Conservation (phyloP, 352 stramenopile species). For the Phytophthora nicotianae region DNA sequence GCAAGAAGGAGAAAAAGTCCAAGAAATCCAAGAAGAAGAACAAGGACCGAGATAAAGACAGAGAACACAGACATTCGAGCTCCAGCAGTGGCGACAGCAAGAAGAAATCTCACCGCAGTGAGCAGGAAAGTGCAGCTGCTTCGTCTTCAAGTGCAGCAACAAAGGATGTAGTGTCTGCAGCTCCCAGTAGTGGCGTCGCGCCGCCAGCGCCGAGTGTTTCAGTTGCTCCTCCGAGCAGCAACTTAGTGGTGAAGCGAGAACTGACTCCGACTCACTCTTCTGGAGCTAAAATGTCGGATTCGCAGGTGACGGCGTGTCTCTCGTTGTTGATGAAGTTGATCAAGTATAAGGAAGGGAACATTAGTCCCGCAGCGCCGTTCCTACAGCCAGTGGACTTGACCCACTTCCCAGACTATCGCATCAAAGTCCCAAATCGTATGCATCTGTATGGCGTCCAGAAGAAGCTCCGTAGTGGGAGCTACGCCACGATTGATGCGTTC, state of each 20-base stretch:
- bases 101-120: slow-evolving; percentile 49
- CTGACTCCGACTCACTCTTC: background rate
- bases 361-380: slow-evolving; percentile 76
- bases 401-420: slow-evolving; percentile 85
- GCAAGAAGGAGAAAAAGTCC: slow-evolving; percentile 71
- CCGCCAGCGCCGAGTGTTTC: slow-evolving; percentile 6
- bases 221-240: slow-evolving; percentile 24
- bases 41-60: slow-evolving; percentile 70
- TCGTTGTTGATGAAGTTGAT: slow-evolving; percentile 82
- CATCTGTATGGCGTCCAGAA: slow-evolving; percentile 87
- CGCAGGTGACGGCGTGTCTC: slow-evolving; percentile 58
- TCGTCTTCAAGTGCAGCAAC: slow-evolving; percentile 6
- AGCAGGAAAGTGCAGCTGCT: slow-evolving; percentile 9
- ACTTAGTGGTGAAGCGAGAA: slow-evolving; percentile 31
- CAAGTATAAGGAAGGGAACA: slow-evolving; percentile 84
- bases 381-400: slow-evolving; percentile 81
- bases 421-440: slow-evolving; percentile 87
- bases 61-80: slow-evolving; percentile 41
- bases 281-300: slow-evolving; percentile 61
- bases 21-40: slow-evolving; percentile 81
- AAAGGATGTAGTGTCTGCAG: slow-evolving; percentile 4
- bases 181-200: slow-evolving; percentile 1
- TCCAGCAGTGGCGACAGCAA: slow-evolving; percentile 42
- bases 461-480: slow-evolving; percentile 79
- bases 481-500: slow-evolving; percentile 68